Evolutionary conservation across 176 grass and related monocot genomes (phyloP).

Genomic region (Areca catechu): DNA sequence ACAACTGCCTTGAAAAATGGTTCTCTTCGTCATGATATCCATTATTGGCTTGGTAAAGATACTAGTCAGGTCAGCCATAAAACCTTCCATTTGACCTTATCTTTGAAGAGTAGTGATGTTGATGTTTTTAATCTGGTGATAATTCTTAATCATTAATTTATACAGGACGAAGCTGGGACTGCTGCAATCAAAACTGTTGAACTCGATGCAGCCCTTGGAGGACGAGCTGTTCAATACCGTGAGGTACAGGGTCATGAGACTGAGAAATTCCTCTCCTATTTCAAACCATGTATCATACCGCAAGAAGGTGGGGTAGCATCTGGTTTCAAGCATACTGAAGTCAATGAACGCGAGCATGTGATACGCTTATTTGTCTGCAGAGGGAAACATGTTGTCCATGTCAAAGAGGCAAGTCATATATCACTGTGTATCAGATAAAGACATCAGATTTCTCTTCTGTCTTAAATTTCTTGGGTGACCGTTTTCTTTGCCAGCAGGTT

Average conservation of each 20-base stretch:
- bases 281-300: constrained; percentile 99
- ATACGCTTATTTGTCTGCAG: constrained; percentile 83
- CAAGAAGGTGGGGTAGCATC: constrained; percentile 76
- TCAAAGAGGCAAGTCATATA: constrained; percentile 66
- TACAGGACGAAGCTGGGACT: constrained; percentile 87
- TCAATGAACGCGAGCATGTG: constrained; percentile 58
- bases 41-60: constrained; percentile 99
- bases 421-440: background rate
- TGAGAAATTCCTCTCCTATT: constrained; percentile 97
- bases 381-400: constrained; percentile 98
- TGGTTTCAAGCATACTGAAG: constrained; percentile 73
- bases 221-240: constrained; percentile 90
- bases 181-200: constrained; percentile 96
- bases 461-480: constrained; percentile 4
- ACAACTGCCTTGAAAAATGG: constrained; percentile 80
- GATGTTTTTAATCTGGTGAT: background rate
- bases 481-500: constrained; percentile 39
- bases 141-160: constrained; percentile 24
- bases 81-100: constrained; percentile 7
- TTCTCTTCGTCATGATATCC: constrained; percentile 80
- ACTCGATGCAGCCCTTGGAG: constrained; percentile 87
- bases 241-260: constrained; percentile 96
- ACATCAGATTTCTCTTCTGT: too few relatives aligned
- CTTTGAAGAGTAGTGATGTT: too few relatives aligned
- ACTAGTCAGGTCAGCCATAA: constrained; percentile 65